Evolutionary conservation across 1,284 basidiomycete genomes (phyloP), one percentile per base, ranked within the genome.

Genomic region (Cryptococcus sp.): DNA sequence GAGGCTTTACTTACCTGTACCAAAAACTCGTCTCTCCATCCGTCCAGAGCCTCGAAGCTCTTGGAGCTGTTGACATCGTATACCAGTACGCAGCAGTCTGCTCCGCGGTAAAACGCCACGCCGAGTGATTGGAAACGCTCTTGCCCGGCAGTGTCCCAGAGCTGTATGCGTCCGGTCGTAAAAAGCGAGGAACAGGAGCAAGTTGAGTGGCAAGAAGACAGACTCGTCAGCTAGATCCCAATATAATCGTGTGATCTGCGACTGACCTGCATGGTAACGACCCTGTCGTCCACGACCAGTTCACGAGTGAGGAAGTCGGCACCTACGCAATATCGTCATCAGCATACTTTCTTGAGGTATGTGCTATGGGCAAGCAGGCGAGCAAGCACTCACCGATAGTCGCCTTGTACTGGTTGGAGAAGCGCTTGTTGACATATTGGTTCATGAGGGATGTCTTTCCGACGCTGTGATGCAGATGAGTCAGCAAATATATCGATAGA

Each of bases 381-480:
- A 25, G 25, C 25, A 3, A 25, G 25, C 30, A 72, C 73, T 49
- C 87, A 67, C 91, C 91, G 76, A 95, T 94, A 62, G 93, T 96
- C 13, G 93, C 94, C 83, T 99, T 99, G 86, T 99, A 99, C 80
- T 98, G 95, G 79, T 95, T 97, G 74, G 91, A 95, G 82, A 99
- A 99, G 66, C 96, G 89, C 82, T 98, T 99, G 87, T 99, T 99
- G 72, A 99, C 96, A 83, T 98, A 99, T 83, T 99, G 96, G 83
- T 98, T 99, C 96, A 99, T 99, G 71, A 99, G 86, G 45, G 95
- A 99, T 50, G 95, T 99, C 89, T 99, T 99, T 54, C 95, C 96
- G 78, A 99, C 96, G 62, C 95, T 96, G 73, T n/a, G 38, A 1
- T 48, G 57, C 48, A 52, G 52, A 38, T 23, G 30, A 10, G 30